phyloP scores from a whole-genome alignment of 441 rosid species.

The Erodium texanum region DNA sequence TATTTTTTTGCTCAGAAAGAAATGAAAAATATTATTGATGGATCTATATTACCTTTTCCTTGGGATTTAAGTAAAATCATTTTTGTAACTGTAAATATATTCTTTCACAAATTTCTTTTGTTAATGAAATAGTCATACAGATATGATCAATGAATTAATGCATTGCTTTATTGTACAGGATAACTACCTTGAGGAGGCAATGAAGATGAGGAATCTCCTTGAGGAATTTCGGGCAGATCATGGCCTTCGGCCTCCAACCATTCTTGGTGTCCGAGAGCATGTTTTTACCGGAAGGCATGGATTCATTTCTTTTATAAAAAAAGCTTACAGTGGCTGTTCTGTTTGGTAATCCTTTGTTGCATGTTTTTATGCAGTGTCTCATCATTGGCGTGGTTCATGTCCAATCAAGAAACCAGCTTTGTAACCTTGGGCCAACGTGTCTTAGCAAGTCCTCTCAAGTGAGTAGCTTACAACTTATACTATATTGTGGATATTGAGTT shows the following conservation, averaged over 20 bases:
- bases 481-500: conserved; percentile 4
- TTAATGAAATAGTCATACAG: not conserved
- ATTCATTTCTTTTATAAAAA: not conserved
- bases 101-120: not conserved
- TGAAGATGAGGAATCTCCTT: conserved; percentile 94
- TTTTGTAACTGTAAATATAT: not conserved
- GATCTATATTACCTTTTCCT: not conserved
- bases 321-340: conserved; percentile 9
- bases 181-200: conserved; percentile 97
- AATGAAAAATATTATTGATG: no score
- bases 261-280: conserved; percentile 97
- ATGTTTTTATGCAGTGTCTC: conserved; percentile 61
- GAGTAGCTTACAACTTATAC: conserved; percentile 26
- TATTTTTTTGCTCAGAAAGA: no score
- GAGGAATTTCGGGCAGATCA: conserved; percentile 80
- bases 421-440: conserved; percentile 98
- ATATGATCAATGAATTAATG: not conserved
- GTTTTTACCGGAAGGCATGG: conserved; percentile 93
- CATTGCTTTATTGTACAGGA: conserved; percentile 33
- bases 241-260: conserved; percentile 83
- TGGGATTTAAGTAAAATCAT: not conserved
- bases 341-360: conserved; percentile 13
- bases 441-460: conserved; percentile 91
- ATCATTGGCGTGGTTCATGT: conserved; percentile 93
- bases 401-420: conserved; percentile 92